A percentile compares a stretch with the other conserved stretches of the same genome.
Evolutionary conservation across 1,139 yeast genomes (phyloP).

Genomic region (Geotrichum cucujoidarum): DNA sequence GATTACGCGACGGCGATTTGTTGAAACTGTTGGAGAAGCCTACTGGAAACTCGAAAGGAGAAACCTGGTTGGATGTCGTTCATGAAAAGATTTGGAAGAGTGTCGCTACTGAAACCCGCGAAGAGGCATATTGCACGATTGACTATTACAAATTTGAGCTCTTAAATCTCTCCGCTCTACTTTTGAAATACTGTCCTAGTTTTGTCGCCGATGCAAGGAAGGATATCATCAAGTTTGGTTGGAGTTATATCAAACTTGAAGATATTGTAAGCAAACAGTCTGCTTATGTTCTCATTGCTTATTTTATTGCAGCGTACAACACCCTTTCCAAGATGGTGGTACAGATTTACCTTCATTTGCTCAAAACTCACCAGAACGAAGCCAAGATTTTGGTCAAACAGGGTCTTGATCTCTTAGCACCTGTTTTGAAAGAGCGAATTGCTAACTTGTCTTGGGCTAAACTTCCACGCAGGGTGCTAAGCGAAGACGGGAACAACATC

Average conservation of each 20-base stretch:
- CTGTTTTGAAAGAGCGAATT: constrained; percentile 74
- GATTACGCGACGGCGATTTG: constrained; percentile 48
- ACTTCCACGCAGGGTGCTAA: constrained; percentile 88
- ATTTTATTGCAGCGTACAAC: constrained; percentile 82
- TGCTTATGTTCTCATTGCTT: constrained; percentile 84
- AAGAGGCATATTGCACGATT: constrained; percentile 57
- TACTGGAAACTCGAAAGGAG: constrained; percentile 29
- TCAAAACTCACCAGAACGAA: constrained; percentile 82
- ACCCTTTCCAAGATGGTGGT: constrained; percentile 86
- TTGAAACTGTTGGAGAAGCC: constrained; percentile 43
- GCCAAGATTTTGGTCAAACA: constrained; percentile 79
- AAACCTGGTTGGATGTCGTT: constrained; percentile 58
- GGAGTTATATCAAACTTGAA: constrained; percentile 88
- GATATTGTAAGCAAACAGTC: constrained; percentile 88
- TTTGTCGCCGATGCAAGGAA: constrained; percentile 63
- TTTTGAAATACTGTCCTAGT: constrained; percentile 65
- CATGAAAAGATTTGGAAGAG: constrained; percentile 71
- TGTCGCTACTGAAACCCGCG: constrained; percentile 42
- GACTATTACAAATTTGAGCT: constrained; percentile 75
- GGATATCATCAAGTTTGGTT: constrained; percentile 86
- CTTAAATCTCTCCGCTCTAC: constrained; percentile 71
- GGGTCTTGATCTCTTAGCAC: constrained; percentile 84
- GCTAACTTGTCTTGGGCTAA: constrained; percentile 78
- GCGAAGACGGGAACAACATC: constrained; percentile 82
- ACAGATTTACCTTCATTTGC: constrained; percentile 84